Evolutionary conservation across 768 basidiomycete species (phyloP).

Genomic region (Boletus rubescentipes): DNA sequence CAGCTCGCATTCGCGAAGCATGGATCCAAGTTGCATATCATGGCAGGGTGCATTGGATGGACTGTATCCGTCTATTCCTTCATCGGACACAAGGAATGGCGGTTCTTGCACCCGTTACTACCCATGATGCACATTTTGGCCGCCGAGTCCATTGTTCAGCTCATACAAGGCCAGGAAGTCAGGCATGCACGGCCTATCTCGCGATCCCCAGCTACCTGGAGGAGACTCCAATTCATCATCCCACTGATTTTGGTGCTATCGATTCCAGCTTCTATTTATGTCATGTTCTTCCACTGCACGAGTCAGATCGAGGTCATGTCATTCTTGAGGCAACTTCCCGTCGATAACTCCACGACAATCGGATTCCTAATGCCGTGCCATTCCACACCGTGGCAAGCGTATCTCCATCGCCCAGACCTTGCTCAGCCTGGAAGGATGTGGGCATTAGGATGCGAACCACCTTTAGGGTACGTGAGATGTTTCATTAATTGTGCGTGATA

Average conservation of each 20-base stretch:
- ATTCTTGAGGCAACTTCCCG: slow-evolving; percentile 58
- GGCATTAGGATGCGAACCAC: slow-evolving; percentile 93
- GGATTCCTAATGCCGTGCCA: slow-evolving; percentile 96
- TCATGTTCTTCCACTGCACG: slow-evolving; percentile 71
- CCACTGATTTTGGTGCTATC: slow-evolving; percentile 47
- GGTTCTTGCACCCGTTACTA: slow-evolving; percentile 90
- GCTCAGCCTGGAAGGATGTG: slow-evolving; percentile 59
- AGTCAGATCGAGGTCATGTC: slow-evolving; percentile 78
- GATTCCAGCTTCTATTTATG: slow-evolving; percentile 64
- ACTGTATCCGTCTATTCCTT: slow-evolving; percentile 70
- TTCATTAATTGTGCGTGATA: neutral
- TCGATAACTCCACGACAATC: slow-evolving; percentile 52
- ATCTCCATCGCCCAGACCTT: slow-evolving; percentile 72
- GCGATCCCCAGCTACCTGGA: slow-evolving; percentile 12
- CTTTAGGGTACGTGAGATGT: slow-evolving; percentile 58
- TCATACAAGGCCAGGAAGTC: slow-evolving; percentile 24
- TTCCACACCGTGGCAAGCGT: slow-evolving; percentile 89
- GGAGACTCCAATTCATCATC: slow-evolving; percentile 32
- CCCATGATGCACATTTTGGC: slow-evolving; percentile 82
- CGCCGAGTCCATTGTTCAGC: slow-evolving; percentile 63
- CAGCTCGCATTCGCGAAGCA: slow-evolving; percentile 35
- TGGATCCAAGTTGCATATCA: slow-evolving; percentile 35
- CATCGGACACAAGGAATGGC: slow-evolving; percentile 95
- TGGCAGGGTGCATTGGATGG: slow-evolving; percentile 58
- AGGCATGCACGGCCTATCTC: neutral